These are phyloP conservation scores for Sphaerulina populicola DNA, from an alignment of 2,329 filamentous ascomycete genomes.

Conservation along the genomic window DNA sequence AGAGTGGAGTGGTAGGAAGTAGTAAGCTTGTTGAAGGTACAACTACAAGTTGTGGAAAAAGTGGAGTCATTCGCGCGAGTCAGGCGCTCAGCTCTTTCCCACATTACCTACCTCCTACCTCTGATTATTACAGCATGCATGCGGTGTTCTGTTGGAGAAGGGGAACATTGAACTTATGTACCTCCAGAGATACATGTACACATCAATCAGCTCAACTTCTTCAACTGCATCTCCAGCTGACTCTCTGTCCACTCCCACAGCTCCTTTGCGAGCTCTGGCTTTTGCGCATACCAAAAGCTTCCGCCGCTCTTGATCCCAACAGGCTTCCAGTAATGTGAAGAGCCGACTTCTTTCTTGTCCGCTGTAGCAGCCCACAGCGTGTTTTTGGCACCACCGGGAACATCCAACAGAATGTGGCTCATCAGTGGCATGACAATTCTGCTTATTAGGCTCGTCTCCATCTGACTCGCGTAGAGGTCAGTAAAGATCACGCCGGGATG, in stretches of 20 bases:
- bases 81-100: neutral
- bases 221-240: slow-evolving; percentile 20
- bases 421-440: slow-evolving; percentile 11
- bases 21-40: too few species aligned
- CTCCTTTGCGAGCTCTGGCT: slow-evolving; percentile 26
- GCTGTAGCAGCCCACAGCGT: slow-evolving; percentile 27
- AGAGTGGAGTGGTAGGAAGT: neutral
- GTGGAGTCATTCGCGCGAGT: slow-evolving; percentile 1
- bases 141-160: neutral
- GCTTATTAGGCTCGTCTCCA: slow-evolving; percentile 11
- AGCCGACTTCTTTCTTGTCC: slow-evolving; percentile 18
- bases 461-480: slow-evolving; percentile 37
- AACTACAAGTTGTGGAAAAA: neutral
- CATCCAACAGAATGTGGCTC: slow-evolving; percentile 13
- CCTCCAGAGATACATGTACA: neutral
- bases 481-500: slow-evolving; percentile 60
- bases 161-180: neutral
- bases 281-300: slow-evolving; percentile 21
- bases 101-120: too few species aligned
- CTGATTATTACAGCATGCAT: neutral
- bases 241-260: slow-evolving; percentile 37
- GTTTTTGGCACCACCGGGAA: slow-evolving; percentile 23
- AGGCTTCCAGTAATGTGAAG: slow-evolving; percentile 22
- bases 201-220: slow-evolving; percentile 12
- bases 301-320: slow-evolving; percentile 19